A percentile compares a stretch with the other conserved stretches of the same genome.
These are phyloP conservation scores for Apium graveolens DNA, from an alignment of 129 eudicot genomes.

Conservation along the genomic window DNA sequence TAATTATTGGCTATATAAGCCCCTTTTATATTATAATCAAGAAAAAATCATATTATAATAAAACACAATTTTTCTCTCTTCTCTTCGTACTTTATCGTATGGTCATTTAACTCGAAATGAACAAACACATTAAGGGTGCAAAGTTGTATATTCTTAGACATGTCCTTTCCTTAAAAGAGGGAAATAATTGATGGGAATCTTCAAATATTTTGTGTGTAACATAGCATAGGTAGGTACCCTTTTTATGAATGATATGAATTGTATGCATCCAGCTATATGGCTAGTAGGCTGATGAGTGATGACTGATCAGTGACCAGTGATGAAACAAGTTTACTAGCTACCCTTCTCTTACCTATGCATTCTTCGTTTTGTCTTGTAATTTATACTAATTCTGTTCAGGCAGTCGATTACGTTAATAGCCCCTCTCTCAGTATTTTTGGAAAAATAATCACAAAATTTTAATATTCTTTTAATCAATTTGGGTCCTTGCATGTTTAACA, in stretches of 20 bases:
- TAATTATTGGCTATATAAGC: too few relatives aligned
- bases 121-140: background rate
- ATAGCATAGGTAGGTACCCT: too few relatives aligned
- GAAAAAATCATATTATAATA: too few relatives aligned
- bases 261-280: background rate
- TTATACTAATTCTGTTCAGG: too few relatives aligned
- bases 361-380: background rate
- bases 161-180: background rate
- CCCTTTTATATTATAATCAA: too few relatives aligned
- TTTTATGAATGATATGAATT: background rate
- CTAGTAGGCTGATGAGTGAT: background rate
- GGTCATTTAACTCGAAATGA: background rate
- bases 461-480: too few relatives aligned
- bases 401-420: background rate
- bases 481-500: too few relatives aligned
- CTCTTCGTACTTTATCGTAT: too few relatives aligned
- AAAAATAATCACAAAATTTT: too few relatives aligned
- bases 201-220: background rate
- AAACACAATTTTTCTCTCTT: too few relatives aligned
- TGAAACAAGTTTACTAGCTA: background rate
- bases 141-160: background rate
- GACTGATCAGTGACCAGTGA: background rate
- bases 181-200: slow-evolving; percentile 2
- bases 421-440: background rate
- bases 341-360: background rate